A percentile compares a stretch with the other conserved stretches of the same genome.
Evolutionary conservation across 2,329 filamentous ascomycete species (phyloP).

Genomic region (Volutella citrinella): DNA sequence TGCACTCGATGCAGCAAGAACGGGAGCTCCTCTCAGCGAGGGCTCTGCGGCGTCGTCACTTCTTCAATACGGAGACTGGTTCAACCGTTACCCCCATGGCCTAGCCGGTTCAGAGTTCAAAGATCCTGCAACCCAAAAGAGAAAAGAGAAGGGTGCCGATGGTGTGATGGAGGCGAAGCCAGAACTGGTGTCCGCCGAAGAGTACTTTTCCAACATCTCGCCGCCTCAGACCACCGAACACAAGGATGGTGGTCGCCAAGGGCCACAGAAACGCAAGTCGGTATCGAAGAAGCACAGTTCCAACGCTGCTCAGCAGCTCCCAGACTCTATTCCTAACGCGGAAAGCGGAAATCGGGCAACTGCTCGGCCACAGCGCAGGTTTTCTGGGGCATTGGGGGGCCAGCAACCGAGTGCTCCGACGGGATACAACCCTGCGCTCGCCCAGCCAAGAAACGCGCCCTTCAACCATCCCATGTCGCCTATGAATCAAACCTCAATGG

Average conservation of each 20-base stretch:
- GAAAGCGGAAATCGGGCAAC: slow-evolving; percentile 14
- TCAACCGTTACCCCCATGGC: slow-evolving; percentile 89
- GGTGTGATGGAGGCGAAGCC: slow-evolving; percentile 85
- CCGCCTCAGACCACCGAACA: slow-evolving; percentile 54
- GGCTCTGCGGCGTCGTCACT: slow-evolving; percentile 57
- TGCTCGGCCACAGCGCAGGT: slow-evolving; percentile 31
- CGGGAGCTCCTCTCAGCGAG: slow-evolving; percentile 54
- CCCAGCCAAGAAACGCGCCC: slow-evolving; percentile 38
- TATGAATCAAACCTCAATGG: slow-evolving; percentile 47
- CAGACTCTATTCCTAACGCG: slow-evolving; percentile 17
- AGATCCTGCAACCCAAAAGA: slow-evolving; percentile 64
- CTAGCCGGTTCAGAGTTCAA: slow-evolving; percentile 82
- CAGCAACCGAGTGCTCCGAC: slow-evolving; percentile 40
- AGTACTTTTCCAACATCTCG: slow-evolving; percentile 83
- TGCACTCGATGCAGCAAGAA: slow-evolving; percentile 76
- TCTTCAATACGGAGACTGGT: slow-evolving; percentile 98
- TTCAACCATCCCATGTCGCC: slow-evolving; percentile 51
- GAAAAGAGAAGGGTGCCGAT: slow-evolving; percentile 79
- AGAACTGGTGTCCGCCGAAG: slow-evolving; percentile 89
- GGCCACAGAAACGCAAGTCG: slow-evolving; percentile 34
- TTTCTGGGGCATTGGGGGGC: slow-evolving; percentile 38
- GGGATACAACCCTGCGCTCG: slow-evolving; percentile 38
- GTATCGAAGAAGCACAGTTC: slow-evolving; percentile 33
- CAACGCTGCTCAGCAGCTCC: slow-evolving; percentile 13
- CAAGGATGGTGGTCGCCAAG: slow-evolving; percentile 20